A percentile compares a stretch with the other conserved stretches of the same genome.
phyloP scores from a whole-genome alignment of 2,329 filamentous ascomycete genomes.

The Mycosphaerella sp. region DNA sequence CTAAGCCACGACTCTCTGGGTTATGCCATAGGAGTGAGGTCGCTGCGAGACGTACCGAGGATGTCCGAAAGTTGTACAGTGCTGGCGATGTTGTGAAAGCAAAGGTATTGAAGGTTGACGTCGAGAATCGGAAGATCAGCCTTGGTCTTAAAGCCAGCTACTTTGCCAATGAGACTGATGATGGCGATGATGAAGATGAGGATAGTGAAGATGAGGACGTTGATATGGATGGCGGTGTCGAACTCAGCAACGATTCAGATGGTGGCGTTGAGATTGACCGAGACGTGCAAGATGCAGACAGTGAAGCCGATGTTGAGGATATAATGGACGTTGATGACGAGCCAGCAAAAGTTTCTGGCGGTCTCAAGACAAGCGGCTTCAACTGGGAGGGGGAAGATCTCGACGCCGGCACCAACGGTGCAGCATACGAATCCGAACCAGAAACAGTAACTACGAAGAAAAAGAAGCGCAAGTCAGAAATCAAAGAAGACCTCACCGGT shows the following conservation, averaged over 20 bases:
- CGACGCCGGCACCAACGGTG: slow-evolving; percentile 49
- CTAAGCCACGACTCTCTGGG: slow-evolving; percentile 74
- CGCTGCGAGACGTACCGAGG: slow-evolving; percentile 72
- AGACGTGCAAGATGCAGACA: slow-evolving; percentile 39
- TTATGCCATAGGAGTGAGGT: slow-evolving; percentile 90
- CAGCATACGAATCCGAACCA: slow-evolving; percentile 48
- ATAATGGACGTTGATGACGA: slow-evolving; percentile 36
- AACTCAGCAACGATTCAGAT: slow-evolving; percentile 20
- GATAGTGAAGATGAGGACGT: slow-evolving; percentile 26
- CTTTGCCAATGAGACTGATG: slow-evolving; percentile 58
- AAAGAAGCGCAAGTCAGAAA: slow-evolving; percentile 67
- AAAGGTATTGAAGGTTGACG: slow-evolving; percentile 71
- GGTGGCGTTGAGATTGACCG: slow-evolving; percentile 35
- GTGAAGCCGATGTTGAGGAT: slow-evolving; percentile 46
- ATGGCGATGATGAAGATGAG: slow-evolving; percentile 39
- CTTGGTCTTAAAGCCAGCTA: slow-evolving; percentile 92
- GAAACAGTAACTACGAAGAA: slow-evolving; percentile 44
- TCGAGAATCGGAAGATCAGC: slow-evolving; percentile 68
- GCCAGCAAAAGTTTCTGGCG: slow-evolving; percentile 32
- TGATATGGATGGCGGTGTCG: slow-evolving; percentile 26
- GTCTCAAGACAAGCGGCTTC: slow-evolving; percentile 67
- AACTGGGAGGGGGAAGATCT: slow-evolving; percentile 71
- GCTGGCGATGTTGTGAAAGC: slow-evolving; percentile 93
- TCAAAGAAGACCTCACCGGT: slow-evolving; percentile 83
- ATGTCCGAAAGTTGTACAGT: slow-evolving; percentile 83